Base-by-base conservation (phyloP, 2,329 filamentous ascomycete genomes). In the Diaporthe ampelina region DNA sequence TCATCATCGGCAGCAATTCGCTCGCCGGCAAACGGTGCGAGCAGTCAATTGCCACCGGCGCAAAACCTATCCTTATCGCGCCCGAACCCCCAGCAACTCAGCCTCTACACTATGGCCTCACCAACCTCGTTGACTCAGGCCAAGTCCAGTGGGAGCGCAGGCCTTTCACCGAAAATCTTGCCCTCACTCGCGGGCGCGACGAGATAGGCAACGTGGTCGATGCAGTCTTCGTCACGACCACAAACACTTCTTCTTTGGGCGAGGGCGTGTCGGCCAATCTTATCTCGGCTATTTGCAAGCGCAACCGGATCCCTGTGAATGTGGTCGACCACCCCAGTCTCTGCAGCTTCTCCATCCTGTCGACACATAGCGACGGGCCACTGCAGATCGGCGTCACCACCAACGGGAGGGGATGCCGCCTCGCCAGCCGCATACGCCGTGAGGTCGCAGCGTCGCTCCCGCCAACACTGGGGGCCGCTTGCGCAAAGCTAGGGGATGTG, bases 311-410 rank as follows among this genome's bases (percentile, higher is more conserved):
- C 78, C 96, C 96, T 43, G 89, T 99, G 81, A 99, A 99, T 83
- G 95, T 98, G 35, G 91, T 95, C 75, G 97, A 99, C 84, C 91
- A 94, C 0, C 94, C 96, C 0, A 88, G 91, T 45, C 92, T 98
- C 21, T 98, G 95, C 85, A 94, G 94, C 35, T 98, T 99, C 82
- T 93, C 94, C 7, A 88, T 99, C 70, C 91, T 98, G 59, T 97
- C 95, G 32, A 97, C 94, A 10, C 92, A 98, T 82, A 92, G 90
- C 72, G 95, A 98, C 80, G 97, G 97, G 0, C 96, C 97, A 13
- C 88, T 99, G 54, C 97, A 98, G 81, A 93, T 99, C 75, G 97
- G 97, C 76, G 94, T 99, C 74, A 98, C 97, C 4, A 98, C 97
- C 0, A 98, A 97, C 74, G 96, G 97, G 26, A 93, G 94, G 79